phyloP scores from a whole-genome alignment of 371 early-diverging fungal species.

The Mucor lusitanicus region DNA sequence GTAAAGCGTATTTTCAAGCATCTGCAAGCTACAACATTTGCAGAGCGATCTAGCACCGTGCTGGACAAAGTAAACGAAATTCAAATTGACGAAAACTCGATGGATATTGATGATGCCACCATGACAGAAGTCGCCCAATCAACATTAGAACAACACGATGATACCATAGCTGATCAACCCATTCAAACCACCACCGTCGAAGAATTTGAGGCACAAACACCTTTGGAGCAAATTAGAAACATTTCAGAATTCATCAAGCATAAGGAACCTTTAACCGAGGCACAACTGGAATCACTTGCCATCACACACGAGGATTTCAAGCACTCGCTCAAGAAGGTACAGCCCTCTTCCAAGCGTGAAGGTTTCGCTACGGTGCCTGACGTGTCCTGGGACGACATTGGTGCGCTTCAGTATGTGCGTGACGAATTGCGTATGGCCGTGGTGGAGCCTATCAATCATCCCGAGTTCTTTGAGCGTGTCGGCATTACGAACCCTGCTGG shows the following conservation, averaged over 20 bases:
- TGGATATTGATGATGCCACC: conserved; percentile 47
- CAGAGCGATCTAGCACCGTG: not conserved
- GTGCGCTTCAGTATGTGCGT: conserved; percentile 84
- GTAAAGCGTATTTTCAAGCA: conserved; percentile 90
- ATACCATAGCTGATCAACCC: conserved; percentile 10
- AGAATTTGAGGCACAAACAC: conserved; percentile 57
- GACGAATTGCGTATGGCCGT: conserved; percentile 96
- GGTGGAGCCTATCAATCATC: conserved; percentile 94
- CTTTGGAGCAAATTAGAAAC: conserved; percentile 64
- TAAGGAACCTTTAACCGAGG: conserved; percentile 74
- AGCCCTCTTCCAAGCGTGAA: conserved; percentile 97
- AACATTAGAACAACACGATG: not conserved
- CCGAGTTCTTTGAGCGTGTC: conserved; percentile 88
- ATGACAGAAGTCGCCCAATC: not conserved
- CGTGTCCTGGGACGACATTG: conserved; percentile 96
- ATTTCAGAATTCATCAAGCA: conserved; percentile 76
- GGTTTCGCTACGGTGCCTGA: conserved; percentile 98
- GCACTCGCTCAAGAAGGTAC: conserved; percentile 89
- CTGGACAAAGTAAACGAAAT: not conserved
- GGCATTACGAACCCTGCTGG: conserved; percentile 96
- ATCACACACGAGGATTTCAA: conserved; percentile 91
- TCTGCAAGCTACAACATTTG: conserved; percentile 40
- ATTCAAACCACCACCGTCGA: conserved; percentile 50
- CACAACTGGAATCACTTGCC: conserved; percentile 84
- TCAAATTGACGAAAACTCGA: conserved; percentile 12